Evolutionary conservation across 257 asterid species (phyloP).

Genomic region (Penstemon newberryi): DNA sequence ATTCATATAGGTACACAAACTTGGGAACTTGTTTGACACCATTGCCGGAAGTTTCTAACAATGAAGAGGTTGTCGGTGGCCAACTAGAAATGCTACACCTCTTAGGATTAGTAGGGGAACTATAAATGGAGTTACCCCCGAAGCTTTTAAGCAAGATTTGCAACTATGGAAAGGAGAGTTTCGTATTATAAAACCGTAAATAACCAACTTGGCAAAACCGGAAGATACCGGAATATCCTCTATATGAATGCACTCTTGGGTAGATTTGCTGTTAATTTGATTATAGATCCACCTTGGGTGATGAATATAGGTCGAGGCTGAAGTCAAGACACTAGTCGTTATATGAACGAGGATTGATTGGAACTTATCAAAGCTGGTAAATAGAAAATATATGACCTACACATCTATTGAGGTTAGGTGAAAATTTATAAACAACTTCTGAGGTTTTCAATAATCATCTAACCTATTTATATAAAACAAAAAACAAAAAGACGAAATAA

Average conservation of each 20-base stretch:
- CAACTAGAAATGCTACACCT: conserved; percentile 55
- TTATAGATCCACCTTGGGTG: conserved; percentile 83
- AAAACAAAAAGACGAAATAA: too few species aligned
- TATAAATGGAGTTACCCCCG: conserved; percentile 55
- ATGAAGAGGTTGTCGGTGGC: conserved; percentile 69
- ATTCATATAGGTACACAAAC: conserved; percentile 66
- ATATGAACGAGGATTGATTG: conserved; percentile 87
- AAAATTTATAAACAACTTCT: too few species aligned
- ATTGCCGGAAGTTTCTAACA: conserved; percentile 69
- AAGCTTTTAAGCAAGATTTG: conserved; percentile 45
- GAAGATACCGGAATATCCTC: conserved; percentile 81
- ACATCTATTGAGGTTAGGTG: too few species aligned
- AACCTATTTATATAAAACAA: too few species aligned
- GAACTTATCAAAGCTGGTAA: conserved; percentile 90
- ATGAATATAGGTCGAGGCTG: conserved; percentile 73
- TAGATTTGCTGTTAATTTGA: conserved; percentile 87
- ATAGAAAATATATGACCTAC: not conserved
- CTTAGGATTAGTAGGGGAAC: conserved; percentile 66
- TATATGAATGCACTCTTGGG: conserved; percentile 89
- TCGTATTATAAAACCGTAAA: conserved; percentile 68
- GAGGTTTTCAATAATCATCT: too few species aligned
- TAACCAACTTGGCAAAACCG: conserved; percentile 67
- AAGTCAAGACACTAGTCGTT: conserved; percentile 68
- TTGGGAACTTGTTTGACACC: conserved; percentile 83
- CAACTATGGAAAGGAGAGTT: conserved; percentile 64